phyloP scores from a whole-genome alignment of 768 basidiomycete species.

The Trametes coccinea region DNA sequence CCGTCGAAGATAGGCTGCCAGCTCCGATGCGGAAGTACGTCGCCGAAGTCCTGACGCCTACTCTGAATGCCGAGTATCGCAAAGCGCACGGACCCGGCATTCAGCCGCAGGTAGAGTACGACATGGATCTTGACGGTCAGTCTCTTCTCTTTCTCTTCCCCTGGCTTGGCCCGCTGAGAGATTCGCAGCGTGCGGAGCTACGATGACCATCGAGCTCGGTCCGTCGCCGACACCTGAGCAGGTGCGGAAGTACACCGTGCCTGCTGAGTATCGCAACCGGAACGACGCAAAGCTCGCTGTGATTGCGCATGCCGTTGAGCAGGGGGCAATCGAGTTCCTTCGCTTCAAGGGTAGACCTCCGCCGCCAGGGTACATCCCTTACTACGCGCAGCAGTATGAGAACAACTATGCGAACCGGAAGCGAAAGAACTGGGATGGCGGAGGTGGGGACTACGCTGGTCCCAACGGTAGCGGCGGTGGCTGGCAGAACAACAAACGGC shows the following conservation, averaged over 20 bases:
- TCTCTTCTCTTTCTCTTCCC: background rate
- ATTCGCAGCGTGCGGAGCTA: slow-evolving; percentile 55
- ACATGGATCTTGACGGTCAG: slow-evolving; percentile 54
- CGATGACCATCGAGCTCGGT: slow-evolving; percentile 44
- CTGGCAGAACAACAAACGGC: slow-evolving; percentile 16
- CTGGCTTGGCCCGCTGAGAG: slow-evolving; percentile 1
- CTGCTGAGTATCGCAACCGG: slow-evolving; percentile 54
- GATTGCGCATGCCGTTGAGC: slow-evolving; percentile 49
- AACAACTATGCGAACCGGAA: slow-evolving; percentile 9
- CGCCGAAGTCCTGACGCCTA: slow-evolving; percentile 46
- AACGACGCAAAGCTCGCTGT: slow-evolving; percentile 65
- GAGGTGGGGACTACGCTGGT: slow-evolving; percentile 1
- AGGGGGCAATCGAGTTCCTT: slow-evolving; percentile 60
- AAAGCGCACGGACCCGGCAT: slow-evolving; percentile 41
- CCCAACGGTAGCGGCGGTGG: background rate
- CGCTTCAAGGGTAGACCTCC: slow-evolving; percentile 49
- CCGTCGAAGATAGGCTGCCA: slow-evolving; percentile 48
- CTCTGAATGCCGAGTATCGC: slow-evolving; percentile 45
- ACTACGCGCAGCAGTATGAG: slow-evolving; percentile 6
- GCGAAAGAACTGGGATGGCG: slow-evolving; percentile 17
- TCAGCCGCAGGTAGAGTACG: slow-evolving; percentile 42
- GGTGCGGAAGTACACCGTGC: slow-evolving; percentile 46
- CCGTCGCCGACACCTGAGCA: slow-evolving; percentile 35
- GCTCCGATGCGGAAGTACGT: slow-evolving; percentile 46
- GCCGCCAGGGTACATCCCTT: slow-evolving; percentile 41